A percentile compares a stretch with the other conserved stretches of the same genome.
Conservation (phyloP, 345 rosid genomes). For the Sapria himalayana region DNA sequence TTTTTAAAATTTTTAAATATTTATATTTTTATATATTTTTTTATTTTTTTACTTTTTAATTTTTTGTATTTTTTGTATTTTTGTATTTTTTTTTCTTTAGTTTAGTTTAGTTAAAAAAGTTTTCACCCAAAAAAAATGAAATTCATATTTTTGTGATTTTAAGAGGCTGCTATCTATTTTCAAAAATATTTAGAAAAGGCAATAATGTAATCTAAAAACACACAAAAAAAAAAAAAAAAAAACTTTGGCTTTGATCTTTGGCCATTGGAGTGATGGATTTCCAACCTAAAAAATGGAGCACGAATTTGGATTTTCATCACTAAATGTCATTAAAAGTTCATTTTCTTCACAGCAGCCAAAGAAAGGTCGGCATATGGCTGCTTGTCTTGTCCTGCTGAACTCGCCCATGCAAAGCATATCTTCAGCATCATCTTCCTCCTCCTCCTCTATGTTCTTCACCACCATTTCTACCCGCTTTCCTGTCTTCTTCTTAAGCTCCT, state of each 20-base stretch:
- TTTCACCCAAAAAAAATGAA: too few species aligned
- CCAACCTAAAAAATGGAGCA: conserved; percentile 32
- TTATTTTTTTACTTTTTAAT: neutral
- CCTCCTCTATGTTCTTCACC: conserved; percentile 8
- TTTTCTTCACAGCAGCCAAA: conserved; percentile 9
- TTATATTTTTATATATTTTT: neutral
- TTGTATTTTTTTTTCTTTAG: too few species aligned
- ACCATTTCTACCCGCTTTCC: conserved; percentile 37
- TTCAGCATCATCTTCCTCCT: conserved; percentile 4
- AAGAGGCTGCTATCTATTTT: too few species aligned
- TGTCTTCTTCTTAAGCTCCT: conserved; percentile 53
- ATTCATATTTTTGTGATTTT: too few species aligned
- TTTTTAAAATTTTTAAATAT: neutral
- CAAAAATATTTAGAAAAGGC: too few species aligned
- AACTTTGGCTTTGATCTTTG: too few species aligned
- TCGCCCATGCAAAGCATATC: conserved; percentile 1
- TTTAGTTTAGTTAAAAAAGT: too few species aligned
- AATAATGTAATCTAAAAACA: too few species aligned
- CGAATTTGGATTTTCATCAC: conserved; percentile 62
- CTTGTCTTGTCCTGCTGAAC: neutral
- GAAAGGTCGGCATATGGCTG: neutral
- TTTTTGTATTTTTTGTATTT: neutral
- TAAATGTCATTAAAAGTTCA: conserved; percentile 21
- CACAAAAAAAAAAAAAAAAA: too few species aligned
- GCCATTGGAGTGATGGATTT: too few species aligned